Base-by-base conservation (phyloP, 139 green algal genomes). In the Asterochloris erici region DNA sequence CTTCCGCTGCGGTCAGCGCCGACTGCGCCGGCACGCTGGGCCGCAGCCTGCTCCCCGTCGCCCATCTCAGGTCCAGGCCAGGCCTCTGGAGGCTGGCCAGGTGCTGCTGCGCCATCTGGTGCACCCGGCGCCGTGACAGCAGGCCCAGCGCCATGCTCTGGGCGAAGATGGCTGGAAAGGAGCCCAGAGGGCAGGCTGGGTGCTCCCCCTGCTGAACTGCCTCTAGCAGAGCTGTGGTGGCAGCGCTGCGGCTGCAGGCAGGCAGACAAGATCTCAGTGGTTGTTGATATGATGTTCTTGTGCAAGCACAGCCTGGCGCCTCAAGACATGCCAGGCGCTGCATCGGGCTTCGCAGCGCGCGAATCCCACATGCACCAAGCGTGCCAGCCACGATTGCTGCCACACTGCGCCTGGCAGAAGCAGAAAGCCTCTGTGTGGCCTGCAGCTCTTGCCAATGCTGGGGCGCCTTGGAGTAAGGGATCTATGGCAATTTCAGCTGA, bases 81-180 rank as follows among this genome's bases (percentile, higher is more conserved):
- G 38, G 38, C 54, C 14, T 47, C 76, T 80, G 68, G 60, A 60
- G 74, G 19, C 29, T n/a, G 19, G 62, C 24, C 63, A 73, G 77
- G n/a, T 74, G 77, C 47, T 73, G 74, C 69, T 79, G 76, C 13
- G 82, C 85, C 14, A 84, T 74, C 9, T 66, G 26, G 26, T 89
- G 82, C 26, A 93, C 82, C 15, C 89, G 81, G 23, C 92, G 84
- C 27, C 82, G 77, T 62, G 85, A 91, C 14, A 94, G 74, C 0
- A 83, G 79, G 24, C 92, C 92, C 38, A 95, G 86, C 11, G 85
- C 60, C 76, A 94, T 74, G 0, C 86, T 84, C 38, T 85, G 84
- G 29, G 78, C 83, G 74, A 95, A 92, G 27, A 95, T 79, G 6
- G 91, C 89, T 14, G 88, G 87, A 80, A 94, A 95, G 70, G 87